phyloP scores from a whole-genome alignment of 129 eudicot genomes.

The Chrysanthemum seticuspe region DNA sequence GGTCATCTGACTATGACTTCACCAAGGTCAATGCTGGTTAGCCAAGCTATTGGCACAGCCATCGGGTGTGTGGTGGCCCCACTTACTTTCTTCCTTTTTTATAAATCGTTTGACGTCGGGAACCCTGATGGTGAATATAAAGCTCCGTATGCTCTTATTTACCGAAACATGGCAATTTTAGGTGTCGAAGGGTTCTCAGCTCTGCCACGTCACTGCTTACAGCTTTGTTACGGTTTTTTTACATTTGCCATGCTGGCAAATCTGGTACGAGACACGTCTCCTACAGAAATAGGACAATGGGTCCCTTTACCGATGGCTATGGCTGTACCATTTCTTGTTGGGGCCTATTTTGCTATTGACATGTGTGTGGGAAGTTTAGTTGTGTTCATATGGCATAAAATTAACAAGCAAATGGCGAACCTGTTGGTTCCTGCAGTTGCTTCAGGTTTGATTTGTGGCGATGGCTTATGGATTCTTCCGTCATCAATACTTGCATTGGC shows the following conservation, averaged over 20 bases:
- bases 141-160: conserved; percentile 54
- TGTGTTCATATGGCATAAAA: conserved; percentile 45
- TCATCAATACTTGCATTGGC: conserved; percentile 49
- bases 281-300: too few species aligned
- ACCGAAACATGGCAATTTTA: conserved; percentile 49
- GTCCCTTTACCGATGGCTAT: conserved; percentile 41
- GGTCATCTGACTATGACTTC: conserved; percentile 65
- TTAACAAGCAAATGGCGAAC: conserved; percentile 38
- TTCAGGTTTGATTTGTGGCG: conserved; percentile 72
- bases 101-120: conserved; percentile 47
- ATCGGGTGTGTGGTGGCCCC: conserved; percentile 61
- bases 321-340: conserved; percentile 74
- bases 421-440: conserved; percentile 56
- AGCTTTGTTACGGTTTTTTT: conserved; percentile 35
- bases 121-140: conserved; percentile 50
- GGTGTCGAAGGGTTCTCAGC: conserved; percentile 59
- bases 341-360: conserved; percentile 59
- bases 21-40: conserved; percentile 62
- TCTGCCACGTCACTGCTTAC: conserved; percentile 49
- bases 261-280: not conserved
- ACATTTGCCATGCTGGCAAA: conserved; percentile 33
- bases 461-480: conserved; percentile 57
- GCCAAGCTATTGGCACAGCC: conserved; percentile 63
- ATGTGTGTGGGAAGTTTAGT: conserved; percentile 70
- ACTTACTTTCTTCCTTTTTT: conserved; percentile 55